A percentile compares a stretch with the other conserved stretches of the same genome.
phyloP scores from a whole-genome alignment of 495 filamentous ascomycete genomes.

The Patellaria atrata region DNA sequence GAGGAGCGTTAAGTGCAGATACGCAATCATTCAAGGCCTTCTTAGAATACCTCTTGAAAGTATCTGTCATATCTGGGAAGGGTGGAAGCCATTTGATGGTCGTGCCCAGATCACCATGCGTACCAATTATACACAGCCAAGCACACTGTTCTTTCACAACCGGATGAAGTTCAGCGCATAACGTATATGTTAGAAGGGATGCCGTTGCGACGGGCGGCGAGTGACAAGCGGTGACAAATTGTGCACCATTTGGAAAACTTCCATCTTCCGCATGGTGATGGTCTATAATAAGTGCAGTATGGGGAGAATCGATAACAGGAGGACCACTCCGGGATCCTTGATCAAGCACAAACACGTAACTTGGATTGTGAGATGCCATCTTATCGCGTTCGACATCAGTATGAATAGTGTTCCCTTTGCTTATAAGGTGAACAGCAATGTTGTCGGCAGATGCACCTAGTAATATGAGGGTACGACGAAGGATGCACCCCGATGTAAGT shows the following conservation, averaged over 20 bases:
- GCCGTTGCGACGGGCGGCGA: conserved; percentile 44
- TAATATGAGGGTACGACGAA: conserved; percentile 37
- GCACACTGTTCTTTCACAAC: conserved; percentile 32
- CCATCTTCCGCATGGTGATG: conserved; percentile 37
- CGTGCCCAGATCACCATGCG: conserved; percentile 45
- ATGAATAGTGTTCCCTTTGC: conserved; percentile 38
- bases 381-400: conserved; percentile 30
- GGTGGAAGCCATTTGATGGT: conserved; percentile 42
- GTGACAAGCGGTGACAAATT: conserved; percentile 38
- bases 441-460: conserved; percentile 33
- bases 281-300: conserved; percentile 40
- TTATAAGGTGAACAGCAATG: conserved; percentile 38
- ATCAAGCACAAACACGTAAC: conserved; percentile 44
- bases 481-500: conserved; percentile 41
- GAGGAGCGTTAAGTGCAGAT: conserved; percentile 42
- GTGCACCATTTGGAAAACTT: conserved; percentile 36
- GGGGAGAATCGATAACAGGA: conserved; percentile 30
- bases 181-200: conserved; percentile 40
- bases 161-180: conserved; percentile 36
- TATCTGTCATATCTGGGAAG: conserved; percentile 41
- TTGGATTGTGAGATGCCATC: conserved; percentile 33
- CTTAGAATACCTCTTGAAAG: conserved; percentile 41
- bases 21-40: conserved; percentile 42
- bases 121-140: conserved; percentile 42
- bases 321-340: conserved; percentile 39